Evolutionary conservation across 345 rosid species (phyloP).

Genomic region (Rhodamnia rubescens): DNA sequence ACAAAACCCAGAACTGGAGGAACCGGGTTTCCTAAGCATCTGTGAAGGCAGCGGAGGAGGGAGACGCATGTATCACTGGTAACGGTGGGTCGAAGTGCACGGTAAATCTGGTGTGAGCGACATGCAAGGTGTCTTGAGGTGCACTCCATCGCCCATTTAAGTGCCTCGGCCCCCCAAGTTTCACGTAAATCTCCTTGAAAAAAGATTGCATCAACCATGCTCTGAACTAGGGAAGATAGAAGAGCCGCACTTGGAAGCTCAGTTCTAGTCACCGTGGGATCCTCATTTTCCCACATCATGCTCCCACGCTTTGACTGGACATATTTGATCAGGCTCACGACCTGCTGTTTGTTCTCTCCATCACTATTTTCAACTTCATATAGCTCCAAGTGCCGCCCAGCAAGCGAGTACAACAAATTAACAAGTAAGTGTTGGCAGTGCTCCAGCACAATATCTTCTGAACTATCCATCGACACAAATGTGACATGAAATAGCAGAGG

Average conservation of each 20-base stretch:
- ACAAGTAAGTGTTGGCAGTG: conserved; percentile 99
- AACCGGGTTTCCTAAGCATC: conserved; percentile 92
- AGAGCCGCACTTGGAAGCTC: conserved; percentile 97
- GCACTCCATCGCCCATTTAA: conserved; percentile 99
- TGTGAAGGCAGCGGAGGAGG: conserved; percentile 91
- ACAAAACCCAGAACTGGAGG: conserved; percentile 94
- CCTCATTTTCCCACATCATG: conserved; percentile 99
- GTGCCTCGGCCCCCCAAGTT: conserved; percentile 97
- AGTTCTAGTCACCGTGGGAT: conserved; percentile 70
- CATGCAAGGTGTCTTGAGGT: conserved; percentile 98
- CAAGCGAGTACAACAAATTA: conserved; percentile 88
- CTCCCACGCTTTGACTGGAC: conserved; percentile 98
- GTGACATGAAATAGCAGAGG: conserved; percentile 96
- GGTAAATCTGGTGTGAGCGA: conserved; percentile 97
- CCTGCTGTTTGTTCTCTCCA: conserved; percentile 97
- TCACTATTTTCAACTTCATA: conserved; percentile 94
- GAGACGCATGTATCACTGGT: conserved; percentile 89
- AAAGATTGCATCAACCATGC: conserved; percentile 99
- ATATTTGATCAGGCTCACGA: conserved; percentile 88
- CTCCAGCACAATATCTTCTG: conserved; percentile 95
- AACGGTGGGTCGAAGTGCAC: conserved; percentile 88
- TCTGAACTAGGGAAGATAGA: conserved; percentile 91
- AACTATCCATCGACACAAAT: conserved; percentile 99
- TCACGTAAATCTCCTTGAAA: conserved; percentile 99
- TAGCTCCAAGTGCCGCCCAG: conserved; percentile 95